These are phyloP conservation scores for Aspergillus arachidicola DNA, from an alignment of 2,329 filamentous ascomycete genomes.

Conservation along the genomic window DNA sequence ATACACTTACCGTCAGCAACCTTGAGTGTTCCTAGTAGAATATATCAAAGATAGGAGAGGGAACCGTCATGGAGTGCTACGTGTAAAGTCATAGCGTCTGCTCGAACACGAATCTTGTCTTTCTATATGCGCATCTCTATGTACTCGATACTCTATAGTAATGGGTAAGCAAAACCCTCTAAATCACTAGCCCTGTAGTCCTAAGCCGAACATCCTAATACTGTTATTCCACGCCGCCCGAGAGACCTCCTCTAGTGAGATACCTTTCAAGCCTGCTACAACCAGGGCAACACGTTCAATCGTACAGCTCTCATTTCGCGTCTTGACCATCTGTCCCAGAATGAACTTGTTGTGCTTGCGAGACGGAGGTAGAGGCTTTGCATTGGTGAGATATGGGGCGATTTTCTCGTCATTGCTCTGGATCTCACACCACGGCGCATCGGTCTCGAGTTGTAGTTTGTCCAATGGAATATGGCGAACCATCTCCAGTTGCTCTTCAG, in stretches of 20 bases:
- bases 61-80: no score
- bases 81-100: background rate
- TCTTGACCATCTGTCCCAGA: conserved; percentile 50
- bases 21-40: no score
- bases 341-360: conserved; percentile 57
- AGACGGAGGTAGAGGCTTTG: conserved; percentile 40
- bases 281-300: conserved; percentile 52
- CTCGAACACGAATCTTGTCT: background rate
- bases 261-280: conserved; percentile 52
- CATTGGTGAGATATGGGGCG: conserved; percentile 44
- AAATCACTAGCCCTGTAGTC: background rate
- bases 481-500: conserved; percentile 46
- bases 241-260: conserved; percentile 47
- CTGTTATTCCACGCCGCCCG: conserved; percentile 45
- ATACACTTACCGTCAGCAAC: no score
- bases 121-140: background rate
- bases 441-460: conserved; percentile 51
- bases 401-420: conserved; percentile 42
- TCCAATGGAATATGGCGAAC: conserved; percentile 44
- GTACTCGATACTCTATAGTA: background rate
- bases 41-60: no score
- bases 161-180: background rate
- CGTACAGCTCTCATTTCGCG: conserved; percentile 52
- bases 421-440: conserved; percentile 54
- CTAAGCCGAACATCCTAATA: conserved; percentile 33